Percentiles rank a stretch among this genome's conserved stretches.
These are phyloP conservation scores for Aspergillus tamarii DNA, from an alignment of 2,329 filamentous ascomycete species.

Conservation along the genomic window DNA sequence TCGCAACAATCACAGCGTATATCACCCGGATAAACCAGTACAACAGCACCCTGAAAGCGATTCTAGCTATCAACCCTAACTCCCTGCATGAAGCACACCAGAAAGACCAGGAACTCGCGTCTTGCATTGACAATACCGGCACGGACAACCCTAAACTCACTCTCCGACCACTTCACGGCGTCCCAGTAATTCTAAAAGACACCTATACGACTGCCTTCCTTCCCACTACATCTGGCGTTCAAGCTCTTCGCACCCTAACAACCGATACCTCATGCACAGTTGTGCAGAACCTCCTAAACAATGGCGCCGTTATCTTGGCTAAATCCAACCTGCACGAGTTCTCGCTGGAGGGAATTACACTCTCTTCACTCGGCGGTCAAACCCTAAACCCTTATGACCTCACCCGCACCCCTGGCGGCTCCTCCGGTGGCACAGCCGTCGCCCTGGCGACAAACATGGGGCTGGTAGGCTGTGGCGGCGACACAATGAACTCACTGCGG, in stretches of 20 bases:
- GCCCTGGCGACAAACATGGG: constrained; percentile 62
- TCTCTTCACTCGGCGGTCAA: constrained; percentile 66
- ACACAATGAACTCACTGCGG: constrained; percentile 65
- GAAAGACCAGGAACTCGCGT: constrained; percentile 14
- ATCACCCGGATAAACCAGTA: constrained; percentile 60
- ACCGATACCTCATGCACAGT: constrained; percentile 51
- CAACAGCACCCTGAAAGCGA: constrained; percentile 61
- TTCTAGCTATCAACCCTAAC: constrained; percentile 57
- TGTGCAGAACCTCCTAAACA: constrained; percentile 53
- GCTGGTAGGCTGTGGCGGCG: constrained; percentile 61
- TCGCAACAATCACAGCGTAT: constrained; percentile 58
- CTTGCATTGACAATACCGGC: not conserved
- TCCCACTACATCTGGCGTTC: constrained; percentile 60
- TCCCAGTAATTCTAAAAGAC: constrained; percentile 67
- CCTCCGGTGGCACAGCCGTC: constrained; percentile 65
- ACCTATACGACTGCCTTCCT: constrained; percentile 62
- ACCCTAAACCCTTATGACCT: constrained; percentile 69
- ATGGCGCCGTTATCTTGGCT: constrained; percentile 62
- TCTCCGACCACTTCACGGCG: constrained; percentile 55
- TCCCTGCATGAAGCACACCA: constrained; percentile 54
- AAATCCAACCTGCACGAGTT: constrained; percentile 67
- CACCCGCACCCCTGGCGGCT: constrained; percentile 67
- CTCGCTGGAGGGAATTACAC: constrained; percentile 64
- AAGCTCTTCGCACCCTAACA: constrained; percentile 53
- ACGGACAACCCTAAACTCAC: no score